phyloP scores from a whole-genome alignment of 2,329 filamentous ascomycete species.

The Parafenestella ontariensis region DNA sequence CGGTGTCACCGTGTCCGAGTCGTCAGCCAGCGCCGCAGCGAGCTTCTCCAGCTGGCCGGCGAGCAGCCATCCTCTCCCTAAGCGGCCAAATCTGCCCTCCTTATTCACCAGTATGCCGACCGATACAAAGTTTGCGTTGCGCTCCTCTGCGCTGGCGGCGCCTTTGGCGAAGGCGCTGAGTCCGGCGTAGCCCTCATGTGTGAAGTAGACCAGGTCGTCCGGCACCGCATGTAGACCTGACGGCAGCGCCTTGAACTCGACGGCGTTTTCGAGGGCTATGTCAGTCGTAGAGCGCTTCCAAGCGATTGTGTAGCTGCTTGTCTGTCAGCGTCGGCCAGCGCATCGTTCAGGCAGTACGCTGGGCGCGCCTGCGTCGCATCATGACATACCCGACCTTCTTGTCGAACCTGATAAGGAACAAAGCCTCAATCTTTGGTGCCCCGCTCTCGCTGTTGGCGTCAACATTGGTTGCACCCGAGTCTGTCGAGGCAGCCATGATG shows the following conservation, averaged over 20 bases:
- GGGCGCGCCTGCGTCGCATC: constrained; percentile 1
- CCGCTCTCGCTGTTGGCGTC: constrained; percentile 26
- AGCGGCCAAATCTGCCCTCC: constrained; percentile 71
- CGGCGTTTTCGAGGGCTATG: constrained; percentile 80
- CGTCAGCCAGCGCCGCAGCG: constrained; percentile 68
- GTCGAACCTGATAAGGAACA: constrained; percentile 91
- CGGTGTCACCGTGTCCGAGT: constrained; percentile 67
- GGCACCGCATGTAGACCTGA: constrained; percentile 89
- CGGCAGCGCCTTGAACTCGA: constrained; percentile 96
- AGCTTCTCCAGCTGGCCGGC: constrained; percentile 77
- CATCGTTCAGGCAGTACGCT: constrained; percentile 2
- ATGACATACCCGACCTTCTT: constrained; percentile 79
- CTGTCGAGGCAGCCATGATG: constrained; percentile 17
- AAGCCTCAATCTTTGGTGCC: constrained; percentile 62
- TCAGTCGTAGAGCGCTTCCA: constrained; percentile 80
- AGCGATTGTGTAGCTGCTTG: constrained; percentile 73
- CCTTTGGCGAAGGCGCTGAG: constrained; percentile 90
- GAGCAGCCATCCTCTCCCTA: constrained; percentile 90
- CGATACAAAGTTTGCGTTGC: constrained; percentile 91
- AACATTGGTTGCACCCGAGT: constrained; percentile 40
- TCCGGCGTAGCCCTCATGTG: constrained; percentile 83
- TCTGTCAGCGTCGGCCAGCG: constrained; percentile 9
- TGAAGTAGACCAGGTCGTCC: constrained; percentile 90
- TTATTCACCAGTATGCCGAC: constrained; percentile 88
- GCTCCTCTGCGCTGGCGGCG: constrained; percentile 76